phyloP scores from a whole-genome alignment of 2,329 filamentous ascomycete genomes.

The Penicillium sclerotigenum region DNA sequence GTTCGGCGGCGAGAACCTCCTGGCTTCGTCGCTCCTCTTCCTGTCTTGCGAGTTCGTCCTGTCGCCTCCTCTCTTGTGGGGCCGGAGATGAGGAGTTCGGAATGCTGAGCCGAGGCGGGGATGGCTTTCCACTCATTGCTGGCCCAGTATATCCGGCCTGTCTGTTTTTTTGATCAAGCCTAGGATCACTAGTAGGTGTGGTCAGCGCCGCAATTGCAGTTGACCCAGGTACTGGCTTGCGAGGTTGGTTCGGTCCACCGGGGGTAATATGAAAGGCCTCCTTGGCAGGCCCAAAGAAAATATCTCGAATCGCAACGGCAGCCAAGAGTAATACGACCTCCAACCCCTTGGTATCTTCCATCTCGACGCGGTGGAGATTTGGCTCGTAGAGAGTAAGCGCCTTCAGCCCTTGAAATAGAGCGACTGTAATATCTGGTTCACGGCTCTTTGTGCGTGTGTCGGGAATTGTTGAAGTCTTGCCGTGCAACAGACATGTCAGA shows the following conservation, averaged over 20 bases:
- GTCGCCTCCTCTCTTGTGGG: conserved; percentile 21
- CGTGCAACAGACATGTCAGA: conserved; percentile 82
- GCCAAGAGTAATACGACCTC: conserved; percentile 72
- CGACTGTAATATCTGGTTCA: conserved; percentile 94
- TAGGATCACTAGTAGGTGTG: not conserved
- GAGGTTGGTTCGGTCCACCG: conserved; percentile 1
- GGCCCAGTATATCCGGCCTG: conserved; percentile 6
- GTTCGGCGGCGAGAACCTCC: conserved; percentile 49
- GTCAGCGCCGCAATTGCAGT: not conserved
- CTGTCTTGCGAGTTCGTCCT: conserved; percentile 45
- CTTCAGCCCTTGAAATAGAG: conserved; percentile 71
- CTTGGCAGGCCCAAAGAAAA: conserved; percentile 61
- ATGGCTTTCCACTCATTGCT: conserved; percentile 14
- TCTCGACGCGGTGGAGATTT: conserved; percentile 82
- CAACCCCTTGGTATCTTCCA: conserved; percentile 90
- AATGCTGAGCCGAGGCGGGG: conserved; percentile 8
- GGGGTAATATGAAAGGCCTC: conserved; percentile 72
- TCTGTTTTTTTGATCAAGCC: not conserved
- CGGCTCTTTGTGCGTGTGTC: conserved; percentile 72
- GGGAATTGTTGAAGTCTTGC: conserved; percentile 62
- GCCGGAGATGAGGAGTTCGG: conserved; percentile 13
- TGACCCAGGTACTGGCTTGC: not conserved
- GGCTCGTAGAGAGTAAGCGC: conserved; percentile 90
- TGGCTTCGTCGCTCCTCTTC: conserved; percentile 53
- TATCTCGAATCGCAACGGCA: conserved; percentile 59